These are phyloP conservation scores for Betula pendula DNA, from an alignment of 306 rosid genomes.

Conservation along the genomic window DNA sequence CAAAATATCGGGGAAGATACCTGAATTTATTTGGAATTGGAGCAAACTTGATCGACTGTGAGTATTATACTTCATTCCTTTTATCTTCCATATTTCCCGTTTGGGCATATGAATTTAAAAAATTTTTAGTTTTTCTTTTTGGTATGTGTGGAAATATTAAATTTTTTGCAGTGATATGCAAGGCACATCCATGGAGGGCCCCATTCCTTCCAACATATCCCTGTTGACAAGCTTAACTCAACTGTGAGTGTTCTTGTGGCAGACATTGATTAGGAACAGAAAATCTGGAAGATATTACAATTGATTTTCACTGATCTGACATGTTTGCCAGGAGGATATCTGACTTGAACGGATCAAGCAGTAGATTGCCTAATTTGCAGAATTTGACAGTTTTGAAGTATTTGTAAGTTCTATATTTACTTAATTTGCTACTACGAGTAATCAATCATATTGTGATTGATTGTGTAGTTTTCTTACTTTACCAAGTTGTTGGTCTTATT, in stretches of 20 bases:
- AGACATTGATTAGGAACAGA: neutral
- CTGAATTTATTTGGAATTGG: conserved; percentile 73
- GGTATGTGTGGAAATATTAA: neutral
- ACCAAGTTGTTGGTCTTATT: conserved; percentile 27
- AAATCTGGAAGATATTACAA: conserved; percentile 3
- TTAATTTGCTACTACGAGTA: conserved; percentile 6
- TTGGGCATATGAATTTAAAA: conserved; percentile 1
- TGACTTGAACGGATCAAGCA: conserved; percentile 64
- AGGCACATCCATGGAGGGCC: conserved; percentile 78
- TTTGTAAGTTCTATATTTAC: conserved; percentile 56
- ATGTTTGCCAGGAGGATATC: conserved; percentile 66
- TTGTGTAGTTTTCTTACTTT: neutral
- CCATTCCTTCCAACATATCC: conserved; percentile 58
- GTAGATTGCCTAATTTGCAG: conserved; percentile 55
- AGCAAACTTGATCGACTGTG: conserved; percentile 48
- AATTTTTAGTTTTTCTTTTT: neutral
- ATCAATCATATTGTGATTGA: neutral
- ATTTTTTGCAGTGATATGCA: conserved; percentile 55
- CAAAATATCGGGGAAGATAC: conserved; percentile 57
- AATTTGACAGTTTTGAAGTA: conserved; percentile 30
- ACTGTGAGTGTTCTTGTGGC: conserved; percentile 41
- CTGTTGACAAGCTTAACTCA: conserved; percentile 35
- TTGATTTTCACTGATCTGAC: conserved; percentile 26
- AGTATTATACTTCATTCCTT: conserved; percentile 29
- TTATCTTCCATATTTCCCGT: conserved; percentile 2